Base-by-base conservation (phyloP, 257 asterid genomes). In the Schizonepeta tenuifolia region DNA sequence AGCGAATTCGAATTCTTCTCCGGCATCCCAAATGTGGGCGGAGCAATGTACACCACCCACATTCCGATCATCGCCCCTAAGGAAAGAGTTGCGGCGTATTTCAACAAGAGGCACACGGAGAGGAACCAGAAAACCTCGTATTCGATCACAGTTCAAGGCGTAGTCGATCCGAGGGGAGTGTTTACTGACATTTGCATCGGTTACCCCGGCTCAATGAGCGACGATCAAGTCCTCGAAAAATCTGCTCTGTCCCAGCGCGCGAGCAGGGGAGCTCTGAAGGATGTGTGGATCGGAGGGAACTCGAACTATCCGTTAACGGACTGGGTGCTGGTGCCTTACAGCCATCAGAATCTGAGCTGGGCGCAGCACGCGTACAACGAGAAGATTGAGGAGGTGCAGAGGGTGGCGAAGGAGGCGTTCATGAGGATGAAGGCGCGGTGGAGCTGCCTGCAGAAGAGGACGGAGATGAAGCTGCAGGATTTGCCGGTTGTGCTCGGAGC, bases 391-490 rank as follows among this genome's bases (percentile, higher is more conserved):
- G 85, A 65, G 65, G 80, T 81, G 26, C 80, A 83, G 77, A 49
- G 53, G 62, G 85, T 83, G 22, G 83, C 82, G 0, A 83, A 70
- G 67, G 84, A 75, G 51, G 9, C 88, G n/a, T 83, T 83, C 54
- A 76, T 73, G 84, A 36, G 85, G 26, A 9, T 83, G 79, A 83
- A 83, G 50, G 85, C 70, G 0, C 1, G 88, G 80, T 83, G 88
- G 88, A 76, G 75, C 56, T 84, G 88, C 53, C 22, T 84, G 78
- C 72, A 63, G 86, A 84, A 78, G 80, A 76, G 88, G 17, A 84
- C 88, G 0, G 88, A 84, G 78, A 77, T 81, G 82, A 84, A 84
- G 65, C 82, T 84, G 17, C 84, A 84, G n/a, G 88, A 84, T 56
- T 77, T 84, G 79, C 88, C 88, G 0, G 83, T 79, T 0, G 86